A percentile compares a stretch with the other conserved stretches of the same genome.
These are phyloP conservation scores for Phaeolepiota aurea DNA, from an alignment of 768 basidiomycete species.

Conservation along the genomic window DNA sequence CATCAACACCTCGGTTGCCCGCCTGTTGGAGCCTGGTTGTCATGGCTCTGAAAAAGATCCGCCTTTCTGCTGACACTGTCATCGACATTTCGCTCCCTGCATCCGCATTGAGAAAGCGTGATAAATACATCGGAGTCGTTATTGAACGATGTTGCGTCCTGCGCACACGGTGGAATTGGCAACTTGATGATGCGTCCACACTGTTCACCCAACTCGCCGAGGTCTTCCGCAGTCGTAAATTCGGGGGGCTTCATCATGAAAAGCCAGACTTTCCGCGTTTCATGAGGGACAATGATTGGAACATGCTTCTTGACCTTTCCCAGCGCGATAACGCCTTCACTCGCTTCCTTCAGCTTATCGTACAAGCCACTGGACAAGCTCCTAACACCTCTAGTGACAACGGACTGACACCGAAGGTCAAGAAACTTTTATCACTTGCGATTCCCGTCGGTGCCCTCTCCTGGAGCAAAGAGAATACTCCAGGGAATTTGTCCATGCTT, in stretches of 20 bases:
- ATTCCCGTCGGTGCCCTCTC: conserved; percentile 65
- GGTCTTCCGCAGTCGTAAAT: conserved; percentile 72
- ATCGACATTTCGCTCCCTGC: conserved; percentile 28
- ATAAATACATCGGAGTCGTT: conserved; percentile 63
- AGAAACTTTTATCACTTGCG: conserved; percentile 64
- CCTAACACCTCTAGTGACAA: conserved; percentile 18
- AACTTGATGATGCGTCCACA: conserved; percentile 40
- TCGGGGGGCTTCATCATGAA: conserved; percentile 61
- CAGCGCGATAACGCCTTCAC: conserved; percentile 63
- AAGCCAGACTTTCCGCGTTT: conserved; percentile 64
- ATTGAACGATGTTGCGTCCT: conserved; percentile 69
- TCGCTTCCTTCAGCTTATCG: conserved; percentile 76
- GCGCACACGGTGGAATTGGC: conserved; percentile 73
- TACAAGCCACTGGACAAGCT: conserved; percentile 42
- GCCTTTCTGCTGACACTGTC: conserved; percentile 38
- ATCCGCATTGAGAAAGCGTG: conserved; percentile 42
- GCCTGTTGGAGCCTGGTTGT: conserved; percentile 62
- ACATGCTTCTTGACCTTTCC: conserved; percentile 40
- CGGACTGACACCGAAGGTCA: conserved; percentile 34
- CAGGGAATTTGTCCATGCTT: conserved; percentile 63
- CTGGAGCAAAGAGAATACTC: conserved; percentile 46
- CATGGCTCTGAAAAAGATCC: conserved; percentile 49
- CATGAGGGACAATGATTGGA: conserved; percentile 46
- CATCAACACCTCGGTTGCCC: conserved; percentile 26
- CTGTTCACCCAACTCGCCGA: conserved; percentile 60